Conservation (phyloP, 148 eudicot species). For the Rhododendron molle region DNA sequence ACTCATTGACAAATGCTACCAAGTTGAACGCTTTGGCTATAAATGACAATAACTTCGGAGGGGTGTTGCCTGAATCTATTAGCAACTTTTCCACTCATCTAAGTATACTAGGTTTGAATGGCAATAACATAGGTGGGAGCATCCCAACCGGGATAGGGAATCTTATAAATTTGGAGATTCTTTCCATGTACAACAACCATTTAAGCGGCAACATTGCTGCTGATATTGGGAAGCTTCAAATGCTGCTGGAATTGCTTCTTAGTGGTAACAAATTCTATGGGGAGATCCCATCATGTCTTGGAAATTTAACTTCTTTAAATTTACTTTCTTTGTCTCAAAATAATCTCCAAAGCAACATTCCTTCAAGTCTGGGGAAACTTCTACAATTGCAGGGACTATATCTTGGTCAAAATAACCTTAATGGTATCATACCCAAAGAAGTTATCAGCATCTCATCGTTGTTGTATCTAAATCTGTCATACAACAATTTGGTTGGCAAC, state of each 20-base stretch:
- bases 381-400: no score
- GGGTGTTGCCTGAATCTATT: neutral
- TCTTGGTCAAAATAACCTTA: no score
- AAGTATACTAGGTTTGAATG: rapidly evolving
- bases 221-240: neutral
- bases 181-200: neutral
- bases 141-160: neutral
- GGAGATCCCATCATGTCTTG: neutral
- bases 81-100: neutral
- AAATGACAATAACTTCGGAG: neutral
- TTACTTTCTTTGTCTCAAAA: neutral
- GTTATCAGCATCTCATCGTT: no score
- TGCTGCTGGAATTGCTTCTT: neutral
- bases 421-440: no score
- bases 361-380: no score
- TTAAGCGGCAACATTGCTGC: neutral
- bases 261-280: no score
- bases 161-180: no score
- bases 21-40: rapidly evolving
- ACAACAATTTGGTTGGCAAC: no score
- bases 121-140: neutral
- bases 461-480: no score
- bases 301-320: neutral
- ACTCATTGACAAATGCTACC: neutral
- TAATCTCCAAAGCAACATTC: neutral